Evolutionary conservation across 2,329 filamentous ascomycete species (phyloP).

Genomic region (Fusarium ramigenum): DNA sequence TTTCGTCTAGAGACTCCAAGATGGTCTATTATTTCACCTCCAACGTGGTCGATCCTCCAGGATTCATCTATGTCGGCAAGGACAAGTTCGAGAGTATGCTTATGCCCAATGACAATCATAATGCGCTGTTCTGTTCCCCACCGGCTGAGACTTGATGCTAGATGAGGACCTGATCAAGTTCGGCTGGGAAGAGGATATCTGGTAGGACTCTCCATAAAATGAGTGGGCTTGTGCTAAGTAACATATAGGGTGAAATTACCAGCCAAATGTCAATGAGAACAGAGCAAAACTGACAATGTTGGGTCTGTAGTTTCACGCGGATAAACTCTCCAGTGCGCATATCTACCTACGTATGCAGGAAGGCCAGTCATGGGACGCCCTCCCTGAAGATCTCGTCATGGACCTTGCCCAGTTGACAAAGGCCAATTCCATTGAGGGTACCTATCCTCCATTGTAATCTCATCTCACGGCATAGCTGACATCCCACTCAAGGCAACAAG

Average conservation of each 20-base stretch:
- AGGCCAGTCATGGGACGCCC: constrained; percentile 83
- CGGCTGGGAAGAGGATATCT: constrained; percentile 95
- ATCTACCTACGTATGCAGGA: constrained; percentile 89
- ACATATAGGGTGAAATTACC: constrained; percentile 32
- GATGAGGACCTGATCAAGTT: constrained; percentile 97
- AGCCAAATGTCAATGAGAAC: background rate
- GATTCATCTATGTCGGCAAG: constrained; percentile 95
- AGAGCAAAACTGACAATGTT: background rate
- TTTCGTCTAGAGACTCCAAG: background rate
- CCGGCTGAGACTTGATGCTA: constrained; percentile 52
- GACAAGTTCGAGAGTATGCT: constrained; percentile 96
- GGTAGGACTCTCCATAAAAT: constrained; percentile 63
- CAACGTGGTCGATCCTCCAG: constrained; percentile 80
- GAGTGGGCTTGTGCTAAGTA: constrained; percentile 9
- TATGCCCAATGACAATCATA: constrained; percentile 14
- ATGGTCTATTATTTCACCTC: constrained; percentile 99
- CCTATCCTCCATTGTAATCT: too few relatives aligned
- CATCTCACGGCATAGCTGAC: background rate
- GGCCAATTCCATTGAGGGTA: constrained; percentile 97
- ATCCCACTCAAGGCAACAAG: constrained; percentile 77
- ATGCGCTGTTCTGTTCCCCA: constrained; percentile 5
- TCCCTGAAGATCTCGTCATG: constrained; percentile 76
- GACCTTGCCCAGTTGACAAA: constrained; percentile 98
- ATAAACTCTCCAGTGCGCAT: constrained; percentile 96
- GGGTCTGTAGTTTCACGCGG: constrained; percentile 83